Percentiles rank a stretch among this genome's conserved stretches.
Evolutionary conservation across 2,329 filamentous ascomycete species (phyloP).

Genomic region (Fusarium sp.): DNA sequence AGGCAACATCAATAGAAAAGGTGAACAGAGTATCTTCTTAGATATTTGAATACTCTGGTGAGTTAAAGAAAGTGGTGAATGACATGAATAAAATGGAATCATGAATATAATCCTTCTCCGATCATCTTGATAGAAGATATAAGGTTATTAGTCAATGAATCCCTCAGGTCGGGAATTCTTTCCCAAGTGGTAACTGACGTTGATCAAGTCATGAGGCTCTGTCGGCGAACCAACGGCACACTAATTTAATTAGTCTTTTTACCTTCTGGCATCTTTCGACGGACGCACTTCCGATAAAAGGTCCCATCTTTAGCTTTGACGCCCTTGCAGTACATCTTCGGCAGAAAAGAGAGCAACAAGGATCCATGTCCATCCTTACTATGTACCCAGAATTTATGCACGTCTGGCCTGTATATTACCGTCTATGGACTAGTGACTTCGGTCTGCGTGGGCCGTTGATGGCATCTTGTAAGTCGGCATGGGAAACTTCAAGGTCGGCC

Average conservation of each 20-base stretch:
- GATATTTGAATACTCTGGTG: not conserved
- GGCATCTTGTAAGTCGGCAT: conserved; percentile 29
- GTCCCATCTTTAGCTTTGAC: conserved; percentile 1
- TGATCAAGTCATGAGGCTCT: conserved; percentile 1
- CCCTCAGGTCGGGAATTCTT: not conserved
- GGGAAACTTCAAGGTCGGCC: conserved; percentile 11
- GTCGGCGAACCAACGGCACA: not conserved
- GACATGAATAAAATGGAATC: not conserved
- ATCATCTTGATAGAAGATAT: not conserved
- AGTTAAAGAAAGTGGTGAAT: not conserved
- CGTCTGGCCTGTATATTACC: conserved; percentile 33
- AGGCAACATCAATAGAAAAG: not conserved
- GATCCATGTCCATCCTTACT: conserved; percentile 23
- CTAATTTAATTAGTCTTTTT: conserved; percentile 5
- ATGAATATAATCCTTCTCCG: not conserved
- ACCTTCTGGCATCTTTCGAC: not conserved
- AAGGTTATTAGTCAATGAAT: not conserved
- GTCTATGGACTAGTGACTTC: conserved; percentile 31
- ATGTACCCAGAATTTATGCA: conserved; percentile 33
- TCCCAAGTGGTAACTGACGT: not conserved
- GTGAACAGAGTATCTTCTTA: not conserved
- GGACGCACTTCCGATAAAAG: conserved; percentile 15
- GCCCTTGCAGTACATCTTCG: conserved; percentile 9
- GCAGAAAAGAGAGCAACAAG: conserved; percentile 19
- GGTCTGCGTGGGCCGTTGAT: conserved; percentile 25